A percentile compares a stretch with the other conserved stretches of the same genome.
phyloP scores from a whole-genome alignment of 2,329 filamentous ascomycete genomes.

The Trichoderma sp. region DNA sequence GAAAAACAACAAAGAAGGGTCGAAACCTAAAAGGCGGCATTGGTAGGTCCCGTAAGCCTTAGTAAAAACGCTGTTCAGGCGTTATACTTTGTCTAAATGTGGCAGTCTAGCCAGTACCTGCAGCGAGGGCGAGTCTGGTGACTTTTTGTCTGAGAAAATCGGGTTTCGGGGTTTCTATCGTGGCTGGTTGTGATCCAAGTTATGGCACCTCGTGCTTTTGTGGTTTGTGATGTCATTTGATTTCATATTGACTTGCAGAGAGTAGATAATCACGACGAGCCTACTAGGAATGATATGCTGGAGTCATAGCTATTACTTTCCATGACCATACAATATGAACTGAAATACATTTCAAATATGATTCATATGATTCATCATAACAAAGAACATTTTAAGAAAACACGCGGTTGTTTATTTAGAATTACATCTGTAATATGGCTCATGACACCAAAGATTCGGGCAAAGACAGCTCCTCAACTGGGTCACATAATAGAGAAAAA shows the following conservation, averaged over 20 bases:
- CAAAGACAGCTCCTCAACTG: not conserved
- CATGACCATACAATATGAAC: too few species aligned
- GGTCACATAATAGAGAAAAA: slow-evolving; percentile 1
- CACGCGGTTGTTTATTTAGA: not conserved
- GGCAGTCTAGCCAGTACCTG: not conserved
- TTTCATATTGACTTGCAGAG: not conserved
- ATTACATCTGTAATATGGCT: not conserved
- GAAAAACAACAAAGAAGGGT: not conserved
- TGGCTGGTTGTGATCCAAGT: not conserved
- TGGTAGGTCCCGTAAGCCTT: not conserved
- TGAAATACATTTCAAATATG: not conserved
- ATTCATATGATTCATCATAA: not conserved
- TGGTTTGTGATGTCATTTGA: not conserved
- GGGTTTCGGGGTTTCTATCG: not conserved
- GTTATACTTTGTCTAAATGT: not conserved
- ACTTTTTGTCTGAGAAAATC: not conserved
- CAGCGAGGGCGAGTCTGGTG: not conserved
- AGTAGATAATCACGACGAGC: not conserved
- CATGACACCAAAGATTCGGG: not conserved
- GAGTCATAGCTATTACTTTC: too few species aligned
- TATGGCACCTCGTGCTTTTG: not conserved
- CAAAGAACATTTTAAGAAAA: not conserved
- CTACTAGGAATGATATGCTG: too few species aligned
- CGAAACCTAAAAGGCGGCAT: not conserved
- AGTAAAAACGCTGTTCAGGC: not conserved